Base-by-base conservation (phyloP, 192 early-diverging fungal species). In the Paraglomus occultum region DNA sequence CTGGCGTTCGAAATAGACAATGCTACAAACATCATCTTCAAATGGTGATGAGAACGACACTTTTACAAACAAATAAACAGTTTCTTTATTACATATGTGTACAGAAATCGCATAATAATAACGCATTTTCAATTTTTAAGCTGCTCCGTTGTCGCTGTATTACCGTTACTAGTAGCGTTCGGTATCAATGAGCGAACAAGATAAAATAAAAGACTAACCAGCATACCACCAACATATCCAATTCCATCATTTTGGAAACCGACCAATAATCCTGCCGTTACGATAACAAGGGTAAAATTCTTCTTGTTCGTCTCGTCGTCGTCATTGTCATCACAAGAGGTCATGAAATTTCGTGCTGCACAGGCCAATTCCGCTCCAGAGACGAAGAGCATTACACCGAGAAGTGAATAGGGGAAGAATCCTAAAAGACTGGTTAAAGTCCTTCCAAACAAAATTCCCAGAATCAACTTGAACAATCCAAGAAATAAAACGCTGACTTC, bases 381-480 rank as follows among this genome's bases (percentile, higher is more conserved):
- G 58, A 92, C 83, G 73, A 93, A 90, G 43, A 96, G 77, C 91
- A 96, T 91, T 43, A 96, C 90, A 50, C 90, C 93, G 43, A 96
- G 77, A 44, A 95, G 78, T 0, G 92, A 88, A 15, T 72, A 80
- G 6, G 95, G 95, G 72, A 94, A 93, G 53, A 77, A 74, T 47
- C 80, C 66, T 60, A 96, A 83, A 7, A 96, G 60, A 1, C 75
- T 86, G 39, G 89, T 74, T 53, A 96, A 82, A 6, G 93, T 91
- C 45, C 83, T 84, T 40, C 93, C 92, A 83, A 95, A 92, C 51
- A 94, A 73, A n/a, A 94, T 80, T 39, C 93, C 93, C 6, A 90
- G 43, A 0, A 90, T 47, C n/a, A 96, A 81, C 71, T 95, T 96
- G 77, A 84, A 58, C 2, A 77, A 45, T 20, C 95, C 95, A 17